Evolutionary conservation across 768 basidiomycete genomes (phyloP).

Genomic region (Termitomyces sp.): DNA sequence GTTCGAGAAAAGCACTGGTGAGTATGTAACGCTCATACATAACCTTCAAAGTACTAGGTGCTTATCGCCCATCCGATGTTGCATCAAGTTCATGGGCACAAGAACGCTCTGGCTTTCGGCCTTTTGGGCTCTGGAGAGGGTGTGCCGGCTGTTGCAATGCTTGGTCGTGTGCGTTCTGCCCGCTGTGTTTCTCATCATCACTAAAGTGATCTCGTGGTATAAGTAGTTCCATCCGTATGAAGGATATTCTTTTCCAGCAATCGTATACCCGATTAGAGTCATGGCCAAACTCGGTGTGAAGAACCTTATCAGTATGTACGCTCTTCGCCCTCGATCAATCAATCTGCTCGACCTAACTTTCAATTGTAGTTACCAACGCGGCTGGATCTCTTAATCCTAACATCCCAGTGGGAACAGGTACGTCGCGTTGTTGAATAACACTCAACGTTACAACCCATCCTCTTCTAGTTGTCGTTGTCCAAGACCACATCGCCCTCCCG

Average conservation of each 20-base stretch:
- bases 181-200: no score
- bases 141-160: conserved; percentile 87
- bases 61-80: neutral
- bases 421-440: conserved; percentile 16
- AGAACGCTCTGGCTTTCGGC: conserved; percentile 79
- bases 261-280: conserved; percentile 75
- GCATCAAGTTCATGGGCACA: conserved; percentile 70
- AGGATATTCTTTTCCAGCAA: conserved; percentile 66
- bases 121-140: conserved; percentile 56
- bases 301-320: conserved; percentile 64
- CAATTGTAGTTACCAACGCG: conserved; percentile 75
- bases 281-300: conserved; percentile 77
- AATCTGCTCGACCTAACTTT: neutral
- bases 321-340: neutral
- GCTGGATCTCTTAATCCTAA: conserved; percentile 75
- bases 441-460: conserved; percentile 9
- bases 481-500: conserved; percentile 82
- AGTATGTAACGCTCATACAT: conserved; percentile 16
- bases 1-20: conserved; percentile 77
- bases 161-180: conserved; percentile 64
- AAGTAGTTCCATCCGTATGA: conserved; percentile 87
- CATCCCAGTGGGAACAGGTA: conserved; percentile 80
- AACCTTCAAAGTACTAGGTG: no score
- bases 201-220: neutral
- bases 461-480: conserved; percentile 72